These are phyloP conservation scores for Sideroxylon spinosum DNA, from an alignment of 179 eudicot species.

Conservation along the genomic window DNA sequence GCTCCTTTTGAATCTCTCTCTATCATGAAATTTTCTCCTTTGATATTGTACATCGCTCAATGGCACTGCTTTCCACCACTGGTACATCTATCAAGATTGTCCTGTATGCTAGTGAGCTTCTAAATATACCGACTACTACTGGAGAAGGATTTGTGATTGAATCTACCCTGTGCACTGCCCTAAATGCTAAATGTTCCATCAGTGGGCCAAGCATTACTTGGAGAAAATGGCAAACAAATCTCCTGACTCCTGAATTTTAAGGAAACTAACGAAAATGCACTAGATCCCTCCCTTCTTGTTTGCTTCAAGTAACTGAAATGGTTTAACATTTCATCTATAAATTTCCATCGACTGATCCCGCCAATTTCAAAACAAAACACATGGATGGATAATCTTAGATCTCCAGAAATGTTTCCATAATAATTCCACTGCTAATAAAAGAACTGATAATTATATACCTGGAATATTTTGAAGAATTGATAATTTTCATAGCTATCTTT, in stretches of 20 bases:
- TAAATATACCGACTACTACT: neutral
- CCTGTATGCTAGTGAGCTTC: neutral
- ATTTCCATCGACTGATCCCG: neutral
- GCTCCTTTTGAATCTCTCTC: too few species aligned
- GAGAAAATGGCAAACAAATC: too few species aligned
- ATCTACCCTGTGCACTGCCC: neutral
- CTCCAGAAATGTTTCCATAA: neutral
- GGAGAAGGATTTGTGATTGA: neutral
- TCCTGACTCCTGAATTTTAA: neutral
- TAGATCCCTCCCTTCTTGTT: neutral
- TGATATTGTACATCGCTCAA: too few species aligned
- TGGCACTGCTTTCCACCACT: too few species aligned
- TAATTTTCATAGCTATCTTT: conserved; percentile 80
- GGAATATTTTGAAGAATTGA: conserved; percentile 92
- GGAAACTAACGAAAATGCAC: neutral
- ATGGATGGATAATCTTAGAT: too few species aligned
- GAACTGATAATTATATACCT: conserved; percentile 55
- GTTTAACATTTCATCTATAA: neutral
- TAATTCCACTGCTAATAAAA: neutral
- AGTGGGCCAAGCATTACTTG: neutral
- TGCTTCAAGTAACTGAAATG: neutral
- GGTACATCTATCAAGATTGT: too few species aligned
- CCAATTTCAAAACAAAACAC: neutral
- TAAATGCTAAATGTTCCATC: neutral
- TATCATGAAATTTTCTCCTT: too few species aligned